A percentile compares a stretch with the other conserved stretches of the same genome.
These are phyloP conservation scores for Gardenia jasminoides DNA, from an alignment of 257 asterid species.

Conservation along the genomic window DNA sequence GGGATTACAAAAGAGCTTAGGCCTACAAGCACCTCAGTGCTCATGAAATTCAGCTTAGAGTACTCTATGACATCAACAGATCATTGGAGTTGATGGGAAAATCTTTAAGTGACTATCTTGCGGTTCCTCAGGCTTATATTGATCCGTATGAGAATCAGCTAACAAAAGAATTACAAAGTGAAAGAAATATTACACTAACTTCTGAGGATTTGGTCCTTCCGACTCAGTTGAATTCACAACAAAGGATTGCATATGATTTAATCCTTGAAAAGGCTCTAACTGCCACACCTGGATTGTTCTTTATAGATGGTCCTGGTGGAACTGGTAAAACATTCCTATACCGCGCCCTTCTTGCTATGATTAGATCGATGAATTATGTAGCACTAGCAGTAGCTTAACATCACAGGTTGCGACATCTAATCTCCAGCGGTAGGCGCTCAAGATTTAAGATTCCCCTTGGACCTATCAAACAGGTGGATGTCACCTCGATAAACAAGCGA, in stretches of 20 bases:
- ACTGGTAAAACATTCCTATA: not conserved
- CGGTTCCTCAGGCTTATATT: not conserved
- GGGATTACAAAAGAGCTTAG: not conserved
- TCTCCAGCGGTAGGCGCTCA: not conserved
- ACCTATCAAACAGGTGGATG: not conserved
- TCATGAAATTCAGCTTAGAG: not conserved
- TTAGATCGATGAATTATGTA: not conserved
- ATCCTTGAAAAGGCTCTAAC: not conserved
- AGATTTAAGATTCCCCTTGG: not conserved
- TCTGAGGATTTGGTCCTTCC: not conserved
- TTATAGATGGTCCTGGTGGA: not conserved
- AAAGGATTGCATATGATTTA: not conserved
- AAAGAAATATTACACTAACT: too few species aligned
- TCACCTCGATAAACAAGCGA: not conserved
- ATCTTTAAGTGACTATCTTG: not conserved
- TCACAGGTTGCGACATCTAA: too few species aligned
- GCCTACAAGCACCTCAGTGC: not conserved
- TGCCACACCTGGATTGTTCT: not conserved
- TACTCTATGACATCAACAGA: not conserved
- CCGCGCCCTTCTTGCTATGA: not conserved
- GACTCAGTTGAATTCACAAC: not conserved
- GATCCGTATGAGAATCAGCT: too few species aligned
- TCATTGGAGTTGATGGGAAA: not conserved
- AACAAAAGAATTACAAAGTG: too few species aligned
- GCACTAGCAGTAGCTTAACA: not conserved